Evolutionary conservation across 2,329 filamentous ascomycete species (phyloP).

Genomic region (Beauveria sp.): DNA sequence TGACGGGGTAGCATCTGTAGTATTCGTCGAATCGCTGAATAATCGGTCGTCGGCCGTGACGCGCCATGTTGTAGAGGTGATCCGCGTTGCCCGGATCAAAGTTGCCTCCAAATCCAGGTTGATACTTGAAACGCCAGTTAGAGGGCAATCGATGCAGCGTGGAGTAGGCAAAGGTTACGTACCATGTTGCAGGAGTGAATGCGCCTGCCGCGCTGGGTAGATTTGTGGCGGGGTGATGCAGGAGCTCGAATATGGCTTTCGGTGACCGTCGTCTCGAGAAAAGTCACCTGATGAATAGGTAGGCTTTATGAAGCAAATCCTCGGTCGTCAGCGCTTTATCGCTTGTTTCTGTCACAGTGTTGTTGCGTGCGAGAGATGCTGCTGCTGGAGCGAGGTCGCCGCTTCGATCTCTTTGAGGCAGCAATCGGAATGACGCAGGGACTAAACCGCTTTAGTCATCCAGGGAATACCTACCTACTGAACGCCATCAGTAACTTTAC

Average conservation of each 20-base stretch:
- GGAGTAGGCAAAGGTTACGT: neutral
- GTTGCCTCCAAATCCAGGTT: slow-evolving; percentile 32
- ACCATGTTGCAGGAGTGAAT: slow-evolving; percentile 4
- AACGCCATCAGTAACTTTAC: neutral
- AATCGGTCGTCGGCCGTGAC: slow-evolving; percentile 39
- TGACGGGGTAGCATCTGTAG: slow-evolving; percentile 92
- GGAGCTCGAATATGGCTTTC: neutral
- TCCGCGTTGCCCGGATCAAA: slow-evolving; percentile 42
- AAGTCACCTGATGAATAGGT: neutral
- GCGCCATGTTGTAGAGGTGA: slow-evolving; percentile 42
- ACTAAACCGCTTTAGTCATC: slow-evolving; percentile 12
- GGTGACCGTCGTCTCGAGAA: neutral
- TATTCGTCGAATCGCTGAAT: slow-evolving; percentile 91
- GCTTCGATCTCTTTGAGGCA: slow-evolving; percentile 8
- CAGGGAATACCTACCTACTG: neutral
- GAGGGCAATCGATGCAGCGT: no score
- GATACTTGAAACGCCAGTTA: slow-evolving; percentile 20
- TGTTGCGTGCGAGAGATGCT: neutral
- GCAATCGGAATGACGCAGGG: slow-evolving; percentile 15
- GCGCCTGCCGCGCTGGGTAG: neutral
- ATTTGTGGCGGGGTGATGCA: neutral
- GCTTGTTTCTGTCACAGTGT: neutral
- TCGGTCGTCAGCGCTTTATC: neutral
- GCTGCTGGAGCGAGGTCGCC: slow-evolving; percentile 1
- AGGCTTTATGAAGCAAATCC: neutral